Evolutionary conservation across 768 basidiomycete species (phyloP), one percentile per base, ranked within the genome.

Genomic region (Tulasnella sp.): DNA sequence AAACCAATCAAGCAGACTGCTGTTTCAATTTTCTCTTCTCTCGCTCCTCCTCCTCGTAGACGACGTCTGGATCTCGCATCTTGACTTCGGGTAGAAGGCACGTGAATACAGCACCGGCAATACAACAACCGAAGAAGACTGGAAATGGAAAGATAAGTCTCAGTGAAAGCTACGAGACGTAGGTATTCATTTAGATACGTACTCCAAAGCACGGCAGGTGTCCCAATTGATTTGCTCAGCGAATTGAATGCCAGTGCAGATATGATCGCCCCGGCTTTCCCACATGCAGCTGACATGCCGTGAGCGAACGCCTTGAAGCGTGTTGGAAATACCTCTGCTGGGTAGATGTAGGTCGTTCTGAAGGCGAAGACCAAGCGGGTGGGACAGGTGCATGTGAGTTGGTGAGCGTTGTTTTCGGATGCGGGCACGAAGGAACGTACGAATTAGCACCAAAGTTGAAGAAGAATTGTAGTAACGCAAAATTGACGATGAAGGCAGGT

Each of bases 361-460:
- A 83, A 84, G 81, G 93, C 93, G 31, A 93, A 93, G 49, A 29
- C 12, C 25, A n/a, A 38, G 31, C 25, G 71, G 42, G 39, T n/a
- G 37, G 3, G 17, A 40, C n/a, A 37, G 9, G 38, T 37, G 9
- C 1, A 8, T 36, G 17, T 8, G 29, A 4, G 9, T 40, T 31
- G 3, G 22, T 34, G 17, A 39, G n/a, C n/a, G n/a, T n/a, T n/a
- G n/a, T n/a, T n/a, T n/a, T n/a, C n/a, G n/a, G n/a, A n/a, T n/a
- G n/a, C n/a, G n/a, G n/a, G n/a, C 11, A 36, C 17, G n/a, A n/a
- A 9, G 4, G 8, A 12, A 82, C 88, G 78, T 80, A 89, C 86
- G 88, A 84, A 80, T 92, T 92, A 2, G 91, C 90, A 25, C 92
- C 91, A 79, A 92, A 93, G 84, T 93, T 92, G 86, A 92, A 92